A percentile compares a stretch with the other conserved stretches of the same genome.
Conservation (phyloP, 1,284 basidiomycete species). For the Xerocomus nothofagi region DNA sequence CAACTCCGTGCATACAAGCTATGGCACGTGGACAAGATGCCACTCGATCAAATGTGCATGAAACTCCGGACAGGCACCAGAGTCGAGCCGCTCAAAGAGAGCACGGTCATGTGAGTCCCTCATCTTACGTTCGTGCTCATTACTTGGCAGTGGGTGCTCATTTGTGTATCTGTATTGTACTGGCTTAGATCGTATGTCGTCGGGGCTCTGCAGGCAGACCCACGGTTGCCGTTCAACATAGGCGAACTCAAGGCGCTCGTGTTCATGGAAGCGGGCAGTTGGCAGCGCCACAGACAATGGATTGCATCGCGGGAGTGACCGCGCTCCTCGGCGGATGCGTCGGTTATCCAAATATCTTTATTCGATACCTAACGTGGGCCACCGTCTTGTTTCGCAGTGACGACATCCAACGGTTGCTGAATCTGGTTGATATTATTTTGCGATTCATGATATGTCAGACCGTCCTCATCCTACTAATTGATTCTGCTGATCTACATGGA, state of each 20-base stretch:
- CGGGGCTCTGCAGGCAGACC: slow-evolving; percentile 43
- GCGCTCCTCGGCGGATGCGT: background rate
- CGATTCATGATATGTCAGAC: background rate
- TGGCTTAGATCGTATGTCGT: slow-evolving; percentile 45
- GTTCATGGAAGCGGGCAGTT: slow-evolving; percentile 41
- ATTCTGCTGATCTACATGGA: background rate
- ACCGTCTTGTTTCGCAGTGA: background rate
- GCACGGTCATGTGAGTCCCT: slow-evolving; percentile 55
- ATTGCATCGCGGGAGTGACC: slow-evolving; percentile 30
- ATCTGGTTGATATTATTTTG: background rate
- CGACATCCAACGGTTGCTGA: background rate
- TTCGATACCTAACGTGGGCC: background rate
- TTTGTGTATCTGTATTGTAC: background rate
- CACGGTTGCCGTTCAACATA: slow-evolving; percentile 40
- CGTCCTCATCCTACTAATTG: background rate
- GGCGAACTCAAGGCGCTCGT: slow-evolving; percentile 39
- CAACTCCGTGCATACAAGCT: slow-evolving; percentile 56
- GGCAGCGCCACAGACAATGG: slow-evolving; percentile 42
- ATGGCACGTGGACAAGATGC: slow-evolving; percentile 48
- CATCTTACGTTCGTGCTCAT: background rate
- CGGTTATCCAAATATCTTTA: background rate
- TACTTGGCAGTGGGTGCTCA: background rate
- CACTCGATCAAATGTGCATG: slow-evolving; percentile 49
- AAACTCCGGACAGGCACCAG: slow-evolving; percentile 37
- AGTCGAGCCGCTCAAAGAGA: slow-evolving; percentile 48